Base-by-base conservation (phyloP, 2,329 filamentous ascomycete species). In the Fusarium lateritium region DNA sequence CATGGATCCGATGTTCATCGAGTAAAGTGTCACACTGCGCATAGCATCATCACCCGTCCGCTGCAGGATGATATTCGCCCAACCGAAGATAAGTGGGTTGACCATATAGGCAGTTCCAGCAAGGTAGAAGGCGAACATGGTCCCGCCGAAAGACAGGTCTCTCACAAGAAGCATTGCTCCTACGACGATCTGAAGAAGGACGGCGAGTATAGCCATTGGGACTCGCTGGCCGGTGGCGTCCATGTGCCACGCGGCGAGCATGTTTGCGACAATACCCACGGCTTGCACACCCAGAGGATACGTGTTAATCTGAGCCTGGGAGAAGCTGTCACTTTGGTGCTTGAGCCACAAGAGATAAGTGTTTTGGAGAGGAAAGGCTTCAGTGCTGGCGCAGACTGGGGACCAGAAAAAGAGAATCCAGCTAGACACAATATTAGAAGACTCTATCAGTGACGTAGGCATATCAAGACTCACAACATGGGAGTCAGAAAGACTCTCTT, bases 371-470 rank as follows among this genome's bases (percentile, higher is more conserved):
- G 65, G 66, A 22, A 69, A 76, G 0, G 65, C 72, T 28, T 74
- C 71, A 3, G 69, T 59, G 3, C 60, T 64, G 1, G 73, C 67
- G 3, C 67, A 71, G 1, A 75, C 62, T 0, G 64, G 71, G 0
- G 81, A 80, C 67, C 80, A 83, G 1, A 76, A 53, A 52, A 79
- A 79, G 7, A 81, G 72, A 10, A 83, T 73, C 65, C 81, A 82
- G 45, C 80, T 76, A 6, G 1, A n/a, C 3, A 2, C 5, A 7
- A 0, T 2, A 1, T 70, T 17, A 70, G 33, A 11, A 31, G 3
- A 13, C 6, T 1, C 6, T 3, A 4, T 10, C 8, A 1, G 6
- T 2, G 17, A 24, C 8, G 1, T 13, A 34, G 19, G 4, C 22
- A 3, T 17, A 19, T 44, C n/a, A 76, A n/a, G 10, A 28, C 74